phyloP scores from a whole-genome alignment of 306 rosid genomes.

The Crotalaria pallida region DNA sequence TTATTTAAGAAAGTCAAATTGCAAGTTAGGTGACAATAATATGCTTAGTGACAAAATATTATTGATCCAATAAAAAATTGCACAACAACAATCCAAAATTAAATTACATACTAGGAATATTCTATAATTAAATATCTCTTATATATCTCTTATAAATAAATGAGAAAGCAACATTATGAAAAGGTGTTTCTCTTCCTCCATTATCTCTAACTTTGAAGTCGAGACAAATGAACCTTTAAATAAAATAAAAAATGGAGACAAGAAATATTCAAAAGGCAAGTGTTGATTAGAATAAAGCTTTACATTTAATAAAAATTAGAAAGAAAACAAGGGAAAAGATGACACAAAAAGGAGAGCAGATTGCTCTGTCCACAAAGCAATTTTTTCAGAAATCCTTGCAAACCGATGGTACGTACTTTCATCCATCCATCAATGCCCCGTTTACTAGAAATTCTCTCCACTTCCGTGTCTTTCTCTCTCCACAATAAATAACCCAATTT shows the following conservation, averaged over 20 bases:
- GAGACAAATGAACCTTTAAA: conserved; percentile 24
- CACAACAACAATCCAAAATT: too few relatives aligned
- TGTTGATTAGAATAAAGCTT: conserved; percentile 7
- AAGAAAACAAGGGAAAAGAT: conserved; percentile 1
- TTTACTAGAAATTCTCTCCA: conserved; percentile 39
- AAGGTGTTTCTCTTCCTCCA: conserved; percentile 17
- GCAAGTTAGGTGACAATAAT: too few relatives aligned
- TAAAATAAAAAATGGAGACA: neutral
- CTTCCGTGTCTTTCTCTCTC: conserved; percentile 18
- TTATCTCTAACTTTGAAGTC: conserved; percentile 11
- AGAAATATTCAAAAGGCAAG: conserved; percentile 17
- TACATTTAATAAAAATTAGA: neutral
- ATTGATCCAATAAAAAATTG: too few relatives aligned
- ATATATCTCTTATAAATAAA: too few relatives aligned
- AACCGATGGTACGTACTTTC: conserved; percentile 48
- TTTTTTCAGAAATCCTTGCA: conserved; percentile 71
- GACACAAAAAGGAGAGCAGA: conserved; percentile 49
- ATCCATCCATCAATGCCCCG: conserved; percentile 35
- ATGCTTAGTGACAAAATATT: too few relatives aligned
- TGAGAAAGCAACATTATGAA: too few relatives aligned
- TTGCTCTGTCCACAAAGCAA: conserved; percentile 43
- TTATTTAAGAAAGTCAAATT: too few relatives aligned
- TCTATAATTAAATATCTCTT: too few relatives aligned
- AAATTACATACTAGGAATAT: too few relatives aligned
- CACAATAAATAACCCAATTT: neutral